Percentiles rank a stretch among this genome's conserved stretches.
These are phyloP conservation scores for Pueraria montana DNA, from an alignment of 306 rosid species.

Conservation along the genomic window DNA sequence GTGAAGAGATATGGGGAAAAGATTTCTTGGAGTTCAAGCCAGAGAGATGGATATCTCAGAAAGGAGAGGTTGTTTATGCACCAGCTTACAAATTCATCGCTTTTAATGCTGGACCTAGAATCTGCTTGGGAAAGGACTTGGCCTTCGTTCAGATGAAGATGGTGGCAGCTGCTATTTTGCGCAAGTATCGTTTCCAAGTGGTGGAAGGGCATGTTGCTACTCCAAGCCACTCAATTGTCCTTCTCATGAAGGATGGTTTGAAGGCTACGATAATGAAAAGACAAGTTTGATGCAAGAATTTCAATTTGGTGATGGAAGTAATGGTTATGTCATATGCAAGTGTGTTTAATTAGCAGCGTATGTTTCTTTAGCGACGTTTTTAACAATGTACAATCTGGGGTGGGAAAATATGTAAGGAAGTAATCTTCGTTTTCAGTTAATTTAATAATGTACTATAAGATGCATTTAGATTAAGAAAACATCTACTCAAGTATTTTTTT, in stretches of 20 bases:
- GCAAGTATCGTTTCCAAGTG: conserved; percentile 45
- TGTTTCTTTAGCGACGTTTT: too few relatives aligned
- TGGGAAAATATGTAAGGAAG: not conserved
- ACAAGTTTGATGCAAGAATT: not conserved
- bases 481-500: not conserved
- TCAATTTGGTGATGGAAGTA: not conserved
- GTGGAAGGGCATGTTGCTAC: conserved; percentile 37
- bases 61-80: conserved; percentile 47
- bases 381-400: too few relatives aligned
- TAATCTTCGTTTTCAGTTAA: not conserved
- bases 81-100: conserved; percentile 62
- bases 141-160: conserved; percentile 59
- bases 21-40: conserved; percentile 72
- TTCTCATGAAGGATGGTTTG: conserved; percentile 64
- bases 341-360: not conserved
- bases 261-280: conserved; percentile 51
- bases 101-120: conserved; percentile 66
- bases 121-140: conserved; percentile 64
- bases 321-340: too few relatives aligned
- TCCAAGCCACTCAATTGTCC: conserved; percentile 52
- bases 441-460: not conserved
- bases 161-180: conserved; percentile 43
- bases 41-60: conserved; percentile 66
- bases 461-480: not conserved
- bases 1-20: conserved; percentile 61